A percentile compares a stretch with the other conserved stretches of the same genome.
phyloP scores from a whole-genome alignment of 2,329 filamentous ascomycete genomes.

The Aotearoamyces nothofagi region DNA sequence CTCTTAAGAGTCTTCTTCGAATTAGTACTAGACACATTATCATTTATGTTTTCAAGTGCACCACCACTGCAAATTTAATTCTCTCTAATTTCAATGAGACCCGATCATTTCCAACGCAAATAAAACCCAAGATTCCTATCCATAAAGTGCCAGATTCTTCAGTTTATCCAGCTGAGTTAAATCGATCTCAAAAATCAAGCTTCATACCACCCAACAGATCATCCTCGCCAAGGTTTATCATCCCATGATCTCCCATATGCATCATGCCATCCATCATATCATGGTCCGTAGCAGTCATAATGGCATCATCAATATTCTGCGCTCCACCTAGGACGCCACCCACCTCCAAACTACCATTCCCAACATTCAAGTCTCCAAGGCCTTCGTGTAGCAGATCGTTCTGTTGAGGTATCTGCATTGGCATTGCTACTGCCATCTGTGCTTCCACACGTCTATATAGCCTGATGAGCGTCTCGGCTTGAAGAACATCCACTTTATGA shows the following conservation, averaged over 20 bases:
- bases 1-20: too few relatives aligned
- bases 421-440: constrained; percentile 5
- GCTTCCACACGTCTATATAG: constrained; percentile 18
- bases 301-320: constrained; percentile 1
- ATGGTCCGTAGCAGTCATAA: background rate
- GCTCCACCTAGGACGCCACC: background rate
- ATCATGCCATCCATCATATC: constrained; percentile 4
- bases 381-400: constrained; percentile 1
- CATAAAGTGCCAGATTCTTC: too few relatives aligned
- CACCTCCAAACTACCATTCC: background rate
- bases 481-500: constrained; percentile 12
- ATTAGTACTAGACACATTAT: too few relatives aligned
- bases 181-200: constrained; percentile 3
- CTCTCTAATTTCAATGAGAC: too few relatives aligned
- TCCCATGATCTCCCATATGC: constrained; percentile 3
- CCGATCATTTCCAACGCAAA: too few relatives aligned
- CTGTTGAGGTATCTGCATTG: constrained; percentile 7
- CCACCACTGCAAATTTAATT: too few relatives aligned
- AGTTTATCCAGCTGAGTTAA: too few relatives aligned
- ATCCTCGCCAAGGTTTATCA: constrained; percentile 4
- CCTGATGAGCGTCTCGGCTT: constrained; percentile 16
- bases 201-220: constrained; percentile 5
- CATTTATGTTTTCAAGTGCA: too few relatives aligned
- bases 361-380: constrained; percentile 1
- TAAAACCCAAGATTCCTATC: too few relatives aligned